Conservation (phyloP, 345 rosid genomes). For the Hibiscus trionum region DNA sequence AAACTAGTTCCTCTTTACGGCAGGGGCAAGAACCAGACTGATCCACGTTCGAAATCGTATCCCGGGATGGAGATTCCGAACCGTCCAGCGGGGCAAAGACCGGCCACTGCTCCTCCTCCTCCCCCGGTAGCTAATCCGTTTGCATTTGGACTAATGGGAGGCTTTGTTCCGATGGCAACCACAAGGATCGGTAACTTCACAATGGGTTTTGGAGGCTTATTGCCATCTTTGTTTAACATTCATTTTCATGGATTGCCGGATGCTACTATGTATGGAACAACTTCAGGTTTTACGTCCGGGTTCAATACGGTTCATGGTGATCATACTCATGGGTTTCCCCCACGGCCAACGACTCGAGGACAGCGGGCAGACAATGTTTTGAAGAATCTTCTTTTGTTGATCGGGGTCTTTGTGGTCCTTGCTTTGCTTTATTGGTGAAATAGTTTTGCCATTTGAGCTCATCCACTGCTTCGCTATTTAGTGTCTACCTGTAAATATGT, state of each 20-base stretch:
- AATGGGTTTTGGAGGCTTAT: constrained; percentile 68
- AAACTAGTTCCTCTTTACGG: constrained; percentile 96
- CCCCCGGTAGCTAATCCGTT: constrained; percentile 42
- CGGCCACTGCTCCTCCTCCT: constrained; percentile 59
- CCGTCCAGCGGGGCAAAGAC: constrained; percentile 80
- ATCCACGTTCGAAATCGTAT: constrained; percentile 67
- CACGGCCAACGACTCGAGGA: constrained; percentile 26
- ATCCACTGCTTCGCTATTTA: not conserved
- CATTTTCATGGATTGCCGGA: constrained; percentile 74
- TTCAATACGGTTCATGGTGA: constrained; percentile 48
- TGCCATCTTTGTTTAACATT: constrained; percentile 68
- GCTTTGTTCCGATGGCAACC: constrained; percentile 61
- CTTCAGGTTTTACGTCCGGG: constrained; percentile 59
- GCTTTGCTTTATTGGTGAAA: constrained; percentile 50
- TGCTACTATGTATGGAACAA: constrained; percentile 58
- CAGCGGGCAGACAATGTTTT: constrained; percentile 48
- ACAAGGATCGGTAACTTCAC: constrained; percentile 68
- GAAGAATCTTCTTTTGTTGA: constrained; percentile 48
- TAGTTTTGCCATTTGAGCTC: not conserved
- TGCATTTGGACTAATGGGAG: constrained; percentile 61
- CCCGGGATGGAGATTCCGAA: constrained; percentile 63
- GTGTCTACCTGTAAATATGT: not conserved
- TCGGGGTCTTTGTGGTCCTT: constrained; percentile 49
- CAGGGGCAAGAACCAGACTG: constrained; percentile 70
- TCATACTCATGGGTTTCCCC: constrained; percentile 42